These are phyloP conservation scores for Cladophialophora carrionii DNA, from an alignment of 2,329 filamentous ascomycete genomes.

Conservation along the genomic window DNA sequence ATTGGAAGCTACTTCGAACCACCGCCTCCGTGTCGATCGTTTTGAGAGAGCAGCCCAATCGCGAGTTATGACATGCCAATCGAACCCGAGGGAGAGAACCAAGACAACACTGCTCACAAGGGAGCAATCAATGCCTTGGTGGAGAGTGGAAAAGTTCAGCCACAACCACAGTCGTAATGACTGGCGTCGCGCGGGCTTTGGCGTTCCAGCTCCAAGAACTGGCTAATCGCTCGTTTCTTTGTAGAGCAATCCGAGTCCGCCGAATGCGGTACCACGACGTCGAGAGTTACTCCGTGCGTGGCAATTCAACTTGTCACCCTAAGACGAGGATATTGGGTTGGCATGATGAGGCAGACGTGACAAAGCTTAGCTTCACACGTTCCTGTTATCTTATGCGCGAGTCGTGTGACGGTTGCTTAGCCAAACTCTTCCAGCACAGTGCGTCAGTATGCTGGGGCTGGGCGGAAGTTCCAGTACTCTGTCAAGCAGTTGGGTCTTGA, in stretches of 20 bases:
- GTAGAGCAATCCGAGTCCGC: constrained; percentile 22
- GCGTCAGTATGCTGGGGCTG: not conserved
- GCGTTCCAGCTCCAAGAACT: constrained; percentile 40
- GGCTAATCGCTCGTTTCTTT: constrained; percentile 40
- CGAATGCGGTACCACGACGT: not conserved
- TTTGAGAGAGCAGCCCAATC: constrained; percentile 32
- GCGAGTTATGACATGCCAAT: constrained; percentile 7
- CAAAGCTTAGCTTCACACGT: constrained; percentile 5
- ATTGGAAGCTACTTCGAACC: constrained; percentile 41
- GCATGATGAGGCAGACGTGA: constrained; percentile 3
- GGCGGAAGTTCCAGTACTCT: not conserved
- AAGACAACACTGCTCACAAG: not conserved
- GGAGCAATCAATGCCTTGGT: no score
- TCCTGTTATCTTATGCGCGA: not conserved
- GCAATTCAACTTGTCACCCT: not conserved
- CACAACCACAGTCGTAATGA: not conserved
- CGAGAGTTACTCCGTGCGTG: not conserved
- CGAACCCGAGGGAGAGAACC: constrained; percentile 3
- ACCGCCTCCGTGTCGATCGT: constrained; percentile 35
- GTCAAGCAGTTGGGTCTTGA: not conserved
- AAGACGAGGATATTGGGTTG: not conserved
- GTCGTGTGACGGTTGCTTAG: not conserved
- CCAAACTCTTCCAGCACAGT: not conserved
- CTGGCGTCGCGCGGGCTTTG: constrained; percentile 40
- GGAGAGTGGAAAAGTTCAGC: not conserved